Conservation (phyloP, 1,284 basidiomycete species). For the Grifola frondosa region DNA sequence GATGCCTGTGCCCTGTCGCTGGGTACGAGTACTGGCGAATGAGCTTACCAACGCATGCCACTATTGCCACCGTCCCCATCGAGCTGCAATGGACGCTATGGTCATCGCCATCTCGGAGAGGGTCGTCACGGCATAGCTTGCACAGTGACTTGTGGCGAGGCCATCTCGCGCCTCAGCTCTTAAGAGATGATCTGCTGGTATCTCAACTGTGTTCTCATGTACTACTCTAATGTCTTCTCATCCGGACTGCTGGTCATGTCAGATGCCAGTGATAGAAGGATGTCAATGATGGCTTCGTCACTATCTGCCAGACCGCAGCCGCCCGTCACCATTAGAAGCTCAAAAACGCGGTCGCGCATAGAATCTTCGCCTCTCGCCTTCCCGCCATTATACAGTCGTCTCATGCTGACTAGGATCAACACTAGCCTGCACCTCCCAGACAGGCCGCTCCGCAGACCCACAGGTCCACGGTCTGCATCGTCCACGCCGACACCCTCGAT, state of each 20-base stretch:
- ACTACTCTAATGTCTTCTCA: slow-evolving; percentile 19
- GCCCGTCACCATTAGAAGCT: slow-evolving; percentile 13
- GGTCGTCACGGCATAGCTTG: neutral
- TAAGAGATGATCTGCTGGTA: neutral
- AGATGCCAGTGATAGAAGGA: slow-evolving; percentile 15
- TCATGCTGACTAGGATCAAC: slow-evolving; percentile 20
- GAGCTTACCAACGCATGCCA: too few relatives aligned
- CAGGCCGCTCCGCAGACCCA: slow-evolving; percentile 14
- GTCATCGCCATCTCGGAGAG: too few relatives aligned
- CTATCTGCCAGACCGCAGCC: slow-evolving; percentile 11
- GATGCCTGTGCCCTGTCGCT: too few relatives aligned
- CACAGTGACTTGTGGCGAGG: neutral
- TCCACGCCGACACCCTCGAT: slow-evolving; percentile 11
- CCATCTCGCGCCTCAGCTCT: neutral
- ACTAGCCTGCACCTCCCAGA: slow-evolving; percentile 16
- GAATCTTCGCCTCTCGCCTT: slow-evolving; percentile 1
- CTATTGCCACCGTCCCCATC: too few relatives aligned
- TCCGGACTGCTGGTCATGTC: slow-evolving; percentile 21
- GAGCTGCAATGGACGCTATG: neutral
- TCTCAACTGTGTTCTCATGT: neutral
- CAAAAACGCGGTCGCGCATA: slow-evolving; percentile 3
- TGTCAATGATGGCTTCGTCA: slow-evolving; percentile 21
- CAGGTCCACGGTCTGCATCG: slow-evolving; percentile 16
- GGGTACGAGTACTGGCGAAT: too few relatives aligned
- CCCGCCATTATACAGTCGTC: slow-evolving; percentile 4